These are phyloP conservation scores for Globisporangium polare DNA, from an alignment of 352 stramenopile genomes.

Conservation along the genomic window DNA sequence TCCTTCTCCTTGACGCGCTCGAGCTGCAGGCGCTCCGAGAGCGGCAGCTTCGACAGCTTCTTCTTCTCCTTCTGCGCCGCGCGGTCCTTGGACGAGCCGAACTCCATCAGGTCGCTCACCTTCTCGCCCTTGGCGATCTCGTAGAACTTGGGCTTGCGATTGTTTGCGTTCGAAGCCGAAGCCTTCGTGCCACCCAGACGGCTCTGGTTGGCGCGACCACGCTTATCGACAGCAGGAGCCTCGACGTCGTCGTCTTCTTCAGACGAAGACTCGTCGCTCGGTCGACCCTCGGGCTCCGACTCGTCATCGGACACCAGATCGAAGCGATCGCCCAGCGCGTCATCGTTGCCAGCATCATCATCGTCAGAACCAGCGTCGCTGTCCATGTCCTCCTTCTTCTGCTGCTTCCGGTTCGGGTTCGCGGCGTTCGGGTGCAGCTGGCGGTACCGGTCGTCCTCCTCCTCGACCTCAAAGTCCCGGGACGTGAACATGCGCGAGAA, in stretches of 20 bases:
- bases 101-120: conserved; percentile 74
- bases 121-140: conserved; percentile 83
- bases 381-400: conserved; percentile 91
- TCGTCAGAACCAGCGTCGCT: conserved; percentile 81
- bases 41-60: conserved; percentile 72
- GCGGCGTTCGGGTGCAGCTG: conserved; percentile 93
- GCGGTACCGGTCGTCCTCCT: conserved; percentile 95
- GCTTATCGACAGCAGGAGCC: conserved; percentile 11
- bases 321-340: conserved; percentile 58
- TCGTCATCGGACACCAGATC: conserved; percentile 61
- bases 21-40: conserved; percentile 70
- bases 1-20: conserved; percentile 75
- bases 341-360: conserved; percentile 30
- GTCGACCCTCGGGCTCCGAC: conserved; percentile 46
- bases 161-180: conserved; percentile 13
- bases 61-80: conserved; percentile 73
- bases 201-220: conserved; percentile 1
- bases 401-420: conserved; percentile 56
- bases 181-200: background rate
- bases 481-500: conserved; percentile 98
- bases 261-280: conserved; percentile 63
- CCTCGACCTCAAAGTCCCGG: conserved; percentile 97
- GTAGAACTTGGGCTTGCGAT: conserved; percentile 79
- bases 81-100: conserved; percentile 63
- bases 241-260: conserved; percentile 49